Base-by-base conservation (phyloP, 108 stramenopile species). In the Nitzschia putrida region DNA sequence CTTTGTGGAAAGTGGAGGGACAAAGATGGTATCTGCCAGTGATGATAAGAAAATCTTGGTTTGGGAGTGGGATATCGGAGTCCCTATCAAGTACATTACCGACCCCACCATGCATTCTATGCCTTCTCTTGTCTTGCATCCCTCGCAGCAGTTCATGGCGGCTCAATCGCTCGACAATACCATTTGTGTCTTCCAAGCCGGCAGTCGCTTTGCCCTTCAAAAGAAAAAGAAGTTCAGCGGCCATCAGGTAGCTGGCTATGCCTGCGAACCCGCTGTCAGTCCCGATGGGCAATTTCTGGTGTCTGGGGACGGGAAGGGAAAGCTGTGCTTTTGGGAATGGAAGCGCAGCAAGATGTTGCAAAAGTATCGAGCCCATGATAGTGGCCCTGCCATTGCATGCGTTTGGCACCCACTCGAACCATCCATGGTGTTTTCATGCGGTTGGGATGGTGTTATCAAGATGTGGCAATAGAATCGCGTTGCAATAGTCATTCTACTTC, bases 11-110 rank as follows among this genome's bases (percentile, higher is more conserved):
- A 95, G 96, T 71, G 68, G 89, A 55, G 93, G 80, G 37, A 85
- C 79, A 23, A 84, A 95, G 61, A 96, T 99, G 87, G 84, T 99
- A 39, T 91, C 92, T 39, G 97, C 92, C 13, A 85, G 89, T 37
- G 99, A 99, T 75, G 99, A 99, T 77, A 99, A 98, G 77, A 99
- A 98, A 79, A 77, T 98, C 0, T 26, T 68, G 55, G 54, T 68
- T 1, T 99, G 99, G 99, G 99, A 99, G 73, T 96, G 95, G 90
- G 96, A 96, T 71, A 98, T 98, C 71, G 97, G 97, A 11, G 99
- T 99, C 7, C 99, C 99, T 18, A 94, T 99, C 73, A 98, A 98
- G 68, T 98, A 99, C 80, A 98, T 99, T 50, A 80, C 88, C n/a
- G 98, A 98, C 80, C 98, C 99, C 6, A 89, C 93, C 39, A 98